Conservation (phyloP, 176 grass and related monocot genomes). For the Ampelocalamus luodianensis region DNA sequence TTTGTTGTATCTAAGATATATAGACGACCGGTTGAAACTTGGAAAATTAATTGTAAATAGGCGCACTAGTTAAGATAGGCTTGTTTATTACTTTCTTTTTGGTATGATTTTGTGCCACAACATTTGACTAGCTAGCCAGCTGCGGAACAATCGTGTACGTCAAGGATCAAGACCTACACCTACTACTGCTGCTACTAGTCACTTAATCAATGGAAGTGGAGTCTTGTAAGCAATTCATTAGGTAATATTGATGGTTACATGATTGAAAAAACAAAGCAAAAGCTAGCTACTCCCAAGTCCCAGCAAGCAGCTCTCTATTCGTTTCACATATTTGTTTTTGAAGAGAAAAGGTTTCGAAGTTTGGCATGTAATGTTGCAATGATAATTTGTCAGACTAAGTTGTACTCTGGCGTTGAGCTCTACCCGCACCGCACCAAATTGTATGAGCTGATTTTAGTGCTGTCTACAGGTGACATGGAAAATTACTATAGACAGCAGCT, state of each 20-base stretch:
- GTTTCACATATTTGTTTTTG: conserved; percentile 22
- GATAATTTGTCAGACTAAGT: conserved; percentile 29
- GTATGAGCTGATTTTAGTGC: too few species aligned
- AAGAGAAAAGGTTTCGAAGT: background rate
- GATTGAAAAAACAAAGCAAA: conserved; percentile 35
- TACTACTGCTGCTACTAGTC: conserved; percentile 33
- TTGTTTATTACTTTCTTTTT: background rate
- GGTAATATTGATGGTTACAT: conserved; percentile 54
- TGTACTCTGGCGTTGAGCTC: background rate
- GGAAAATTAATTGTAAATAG: background rate
- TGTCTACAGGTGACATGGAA: too few species aligned
- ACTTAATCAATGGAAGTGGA: conserved; percentile 46
- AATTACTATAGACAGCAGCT: too few species aligned
- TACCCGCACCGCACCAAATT: background rate
- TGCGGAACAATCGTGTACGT: background rate
- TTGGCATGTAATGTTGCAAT: background rate
- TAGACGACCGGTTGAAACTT: conserved; percentile 20
- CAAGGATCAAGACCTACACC: conserved; percentile 49
- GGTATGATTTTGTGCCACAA: conserved; percentile 7
- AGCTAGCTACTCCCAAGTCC: background rate
- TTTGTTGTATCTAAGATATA: background rate
- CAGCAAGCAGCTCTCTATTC: background rate
- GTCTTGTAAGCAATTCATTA: conserved; percentile 61
- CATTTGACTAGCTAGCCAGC: conserved; percentile 21
- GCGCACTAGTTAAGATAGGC: background rate